These are phyloP conservation scores for Talaromyces proteolyticus DNA, from an alignment of 495 filamentous ascomycete species.

Conservation along the genomic window DNA sequence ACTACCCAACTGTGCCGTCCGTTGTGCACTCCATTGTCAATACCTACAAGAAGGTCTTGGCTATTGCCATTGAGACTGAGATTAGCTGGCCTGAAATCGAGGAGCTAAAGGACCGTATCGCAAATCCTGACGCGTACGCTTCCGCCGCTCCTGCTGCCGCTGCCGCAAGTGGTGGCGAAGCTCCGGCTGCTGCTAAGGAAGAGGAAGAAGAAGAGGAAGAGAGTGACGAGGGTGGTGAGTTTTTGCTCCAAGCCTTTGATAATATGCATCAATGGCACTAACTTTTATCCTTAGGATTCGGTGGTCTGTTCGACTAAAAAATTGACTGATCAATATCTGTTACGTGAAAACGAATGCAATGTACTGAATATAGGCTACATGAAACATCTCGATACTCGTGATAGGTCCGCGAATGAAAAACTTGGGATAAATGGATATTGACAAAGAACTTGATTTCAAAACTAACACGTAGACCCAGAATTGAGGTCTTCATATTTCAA, in stretches of 20 bases:
- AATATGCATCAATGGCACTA: too few relatives aligned
- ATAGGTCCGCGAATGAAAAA: constrained; percentile 7
- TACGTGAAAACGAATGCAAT: constrained; percentile 30
- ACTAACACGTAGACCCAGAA: constrained; percentile 2
- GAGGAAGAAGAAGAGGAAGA: constrained; percentile 48
- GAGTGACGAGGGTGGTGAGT: constrained; percentile 38
- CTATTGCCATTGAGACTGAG: constrained; percentile 86
- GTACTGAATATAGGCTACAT: constrained; percentile 34
- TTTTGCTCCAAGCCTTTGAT: too few relatives aligned
- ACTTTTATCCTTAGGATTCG: constrained; percentile 38
- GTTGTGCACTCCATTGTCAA: constrained; percentile 94
- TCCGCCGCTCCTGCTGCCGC: constrained; percentile 65
- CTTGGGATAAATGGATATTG: not conserved
- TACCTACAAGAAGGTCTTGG: constrained; percentile 92
- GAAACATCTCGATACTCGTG: constrained; percentile 12
- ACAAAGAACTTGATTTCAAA: not conserved
- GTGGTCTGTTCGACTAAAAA: constrained; percentile 52
- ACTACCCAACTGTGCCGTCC: constrained; percentile 95
- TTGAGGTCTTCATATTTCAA: not conserved
- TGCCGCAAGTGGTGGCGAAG: constrained; percentile 40
- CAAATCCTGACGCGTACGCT: constrained; percentile 94
- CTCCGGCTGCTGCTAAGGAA: constrained; percentile 45
- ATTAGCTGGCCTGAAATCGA: constrained; percentile 94
- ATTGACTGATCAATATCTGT: constrained; percentile 8
- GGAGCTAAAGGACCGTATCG: constrained; percentile 96